Conservation (phyloP, 805 yeast genomes). For the Saccharomyces mikatae region DNA sequence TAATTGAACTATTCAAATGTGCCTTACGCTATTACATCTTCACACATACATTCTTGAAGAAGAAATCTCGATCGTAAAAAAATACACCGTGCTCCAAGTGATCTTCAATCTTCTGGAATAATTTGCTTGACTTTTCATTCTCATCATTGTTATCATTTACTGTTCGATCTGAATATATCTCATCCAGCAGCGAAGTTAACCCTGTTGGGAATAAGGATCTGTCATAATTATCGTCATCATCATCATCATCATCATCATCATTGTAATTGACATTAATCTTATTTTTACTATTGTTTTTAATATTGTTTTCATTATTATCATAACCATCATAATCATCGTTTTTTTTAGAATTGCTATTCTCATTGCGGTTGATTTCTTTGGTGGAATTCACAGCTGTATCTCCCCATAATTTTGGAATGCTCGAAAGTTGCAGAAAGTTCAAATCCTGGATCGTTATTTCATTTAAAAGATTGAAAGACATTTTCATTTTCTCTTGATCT, state of each 20-base stretch:
- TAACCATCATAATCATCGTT: conserved; percentile 5
- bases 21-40: neutral
- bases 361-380: neutral
- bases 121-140: neutral
- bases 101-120: neutral
- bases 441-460: neutral
- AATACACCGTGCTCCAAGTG: neutral
- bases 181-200: neutral
- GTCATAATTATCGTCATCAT: neutral
- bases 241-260: neutral
- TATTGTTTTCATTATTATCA: conserved; percentile 14
- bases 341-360: neutral
- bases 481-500: neutral
- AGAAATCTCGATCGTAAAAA: neutral
- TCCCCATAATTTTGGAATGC: neutral
- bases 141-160: neutral
- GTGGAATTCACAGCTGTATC: neutral
- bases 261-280: no score
- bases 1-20: neutral
- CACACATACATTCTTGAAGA: neutral
- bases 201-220: neutral
- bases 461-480: neutral
- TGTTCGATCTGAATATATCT: neutral
- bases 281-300: conserved; percentile 3
- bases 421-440: neutral